Percentiles rank a stretch among this genome's conserved stretches.
These are phyloP conservation scores for Euphorbia celastroides DNA, from an alignment of 441 rosid genomes.

Conservation along the genomic window DNA sequence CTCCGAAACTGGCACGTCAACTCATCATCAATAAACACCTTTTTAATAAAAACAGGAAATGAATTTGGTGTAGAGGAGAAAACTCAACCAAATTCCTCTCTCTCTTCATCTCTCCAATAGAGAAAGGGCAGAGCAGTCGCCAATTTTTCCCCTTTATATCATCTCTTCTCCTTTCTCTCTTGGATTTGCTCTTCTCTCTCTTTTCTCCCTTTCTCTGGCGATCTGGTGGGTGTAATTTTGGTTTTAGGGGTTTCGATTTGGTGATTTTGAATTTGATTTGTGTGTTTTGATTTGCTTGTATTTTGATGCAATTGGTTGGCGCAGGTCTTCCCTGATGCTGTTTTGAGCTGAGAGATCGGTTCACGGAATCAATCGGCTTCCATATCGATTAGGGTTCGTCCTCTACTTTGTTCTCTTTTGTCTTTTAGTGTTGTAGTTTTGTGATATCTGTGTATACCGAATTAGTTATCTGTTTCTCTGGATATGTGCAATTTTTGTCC, in stretches of 20 bases:
- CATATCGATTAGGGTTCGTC: background rate
- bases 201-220: constrained; percentile 27
- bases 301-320: background rate
- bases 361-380: background rate
- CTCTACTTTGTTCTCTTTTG: too few relatives aligned
- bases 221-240: constrained; percentile 29
- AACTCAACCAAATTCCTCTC: background rate
- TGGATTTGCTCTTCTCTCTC: constrained; percentile 12
- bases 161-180: background rate
- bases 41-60: constrained; percentile 4
- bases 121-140: background rate
- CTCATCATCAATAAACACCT: constrained; percentile 8
- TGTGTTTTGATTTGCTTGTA: too few relatives aligned
- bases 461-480: too few relatives aligned
- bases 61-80: background rate
- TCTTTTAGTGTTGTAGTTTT: too few relatives aligned
- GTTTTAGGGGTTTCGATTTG: constrained; percentile 29
- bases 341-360: background rate
- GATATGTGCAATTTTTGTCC: background rate
- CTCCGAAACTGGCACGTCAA: constrained; percentile 22
- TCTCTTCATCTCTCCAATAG: background rate
- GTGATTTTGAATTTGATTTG: too few relatives aligned
- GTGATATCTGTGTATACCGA: too few relatives aligned
- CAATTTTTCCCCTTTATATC: background rate
- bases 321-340: background rate